A percentile compares a stretch with the other conserved stretches of the same genome.
Evolutionary conservation across 140 eudicot species (phyloP).

Genomic region (Anethum foeniculum): DNA sequence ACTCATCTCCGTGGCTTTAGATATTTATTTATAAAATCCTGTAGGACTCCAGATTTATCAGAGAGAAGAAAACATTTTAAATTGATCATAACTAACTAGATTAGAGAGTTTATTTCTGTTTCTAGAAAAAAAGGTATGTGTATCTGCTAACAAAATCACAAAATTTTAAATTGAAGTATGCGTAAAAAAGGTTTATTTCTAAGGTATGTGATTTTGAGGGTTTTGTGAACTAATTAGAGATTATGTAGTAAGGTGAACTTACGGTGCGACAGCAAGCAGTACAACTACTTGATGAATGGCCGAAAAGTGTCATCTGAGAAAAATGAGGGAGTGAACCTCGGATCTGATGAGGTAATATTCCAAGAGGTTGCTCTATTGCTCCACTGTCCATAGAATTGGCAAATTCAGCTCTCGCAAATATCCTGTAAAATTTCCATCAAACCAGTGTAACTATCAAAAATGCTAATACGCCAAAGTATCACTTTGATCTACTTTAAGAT

Average conservation of each 20-base stretch:
- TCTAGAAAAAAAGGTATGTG: neutral
- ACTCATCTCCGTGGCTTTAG: too few species aligned
- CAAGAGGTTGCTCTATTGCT: slow-evolving; percentile 67
- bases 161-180: too few species aligned
- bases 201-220: too few species aligned
- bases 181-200: too few species aligned
- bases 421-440: slow-evolving; percentile 30
- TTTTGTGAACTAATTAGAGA: neutral
- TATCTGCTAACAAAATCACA: neutral
- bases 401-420: slow-evolving; percentile 69
- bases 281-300: slow-evolving; percentile 79
- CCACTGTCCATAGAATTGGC: slow-evolving; percentile 40
- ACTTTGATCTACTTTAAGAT: neutral
- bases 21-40: neutral
- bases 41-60: neutral
- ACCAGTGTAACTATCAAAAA: slow-evolving; percentile 5
- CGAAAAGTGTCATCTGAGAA: slow-evolving; percentile 90
- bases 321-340: slow-evolving; percentile 77
- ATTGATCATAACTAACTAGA: too few species aligned
- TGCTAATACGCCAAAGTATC: neutral
- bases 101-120: too few species aligned
- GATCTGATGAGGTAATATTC: slow-evolving; percentile 85
- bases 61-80: neutral
- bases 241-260: slow-evolving; percentile 20
- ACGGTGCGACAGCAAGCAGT: slow-evolving; percentile 81